Conservation (phyloP, 2,329 filamentous ascomycete species). For the Raffaelea deltoideospora region DNA sequence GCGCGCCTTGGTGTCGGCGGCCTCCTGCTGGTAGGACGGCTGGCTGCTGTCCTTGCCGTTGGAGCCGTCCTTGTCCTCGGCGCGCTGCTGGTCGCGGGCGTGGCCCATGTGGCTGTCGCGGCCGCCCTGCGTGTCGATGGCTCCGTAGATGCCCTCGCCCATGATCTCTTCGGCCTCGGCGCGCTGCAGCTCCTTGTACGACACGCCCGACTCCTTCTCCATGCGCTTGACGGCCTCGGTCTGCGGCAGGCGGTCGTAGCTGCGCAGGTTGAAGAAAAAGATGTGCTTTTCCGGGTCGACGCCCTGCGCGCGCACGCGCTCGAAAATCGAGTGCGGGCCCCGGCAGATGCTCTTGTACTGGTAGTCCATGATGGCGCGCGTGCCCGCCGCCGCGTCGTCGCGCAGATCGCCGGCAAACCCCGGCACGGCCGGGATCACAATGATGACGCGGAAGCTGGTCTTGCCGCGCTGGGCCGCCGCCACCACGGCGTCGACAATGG, state of each 20-base stretch:
- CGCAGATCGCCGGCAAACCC: conserved; percentile 88
- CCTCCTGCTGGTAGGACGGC: conserved; percentile 23
- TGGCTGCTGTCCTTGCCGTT: conserved; percentile 14
- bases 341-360: conserved; percentile 94
- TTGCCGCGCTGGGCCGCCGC: conserved; percentile 65
- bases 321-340: conserved; percentile 82
- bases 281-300: conserved; percentile 69
- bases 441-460: conserved; percentile 71
- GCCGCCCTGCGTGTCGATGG: conserved; percentile 26
- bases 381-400: conserved; percentile 69
- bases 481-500: conserved; percentile 84
- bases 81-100: conserved; percentile 17
- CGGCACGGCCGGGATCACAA: conserved; percentile 80
- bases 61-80: conserved; percentile 19
- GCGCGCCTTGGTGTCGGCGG: conserved; percentile 27
- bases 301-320: conserved; percentile 53
- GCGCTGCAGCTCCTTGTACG: conserved; percentile 73
- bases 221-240: conserved; percentile 58
- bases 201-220: conserved; percentile 64
- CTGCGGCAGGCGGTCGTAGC: conserved; percentile 82
- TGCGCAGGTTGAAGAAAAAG: conserved; percentile 86
- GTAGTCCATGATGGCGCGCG: conserved; percentile 93
- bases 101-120: conserved; percentile 34
- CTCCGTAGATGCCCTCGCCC: conserved; percentile 54
- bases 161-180: conserved; percentile 84